Evolutionary conservation across 1,284 basidiomycete species (phyloP), one percentile per base, ranked within the genome.

Genomic region (Cutaneotrichosporon sp.): DNA sequence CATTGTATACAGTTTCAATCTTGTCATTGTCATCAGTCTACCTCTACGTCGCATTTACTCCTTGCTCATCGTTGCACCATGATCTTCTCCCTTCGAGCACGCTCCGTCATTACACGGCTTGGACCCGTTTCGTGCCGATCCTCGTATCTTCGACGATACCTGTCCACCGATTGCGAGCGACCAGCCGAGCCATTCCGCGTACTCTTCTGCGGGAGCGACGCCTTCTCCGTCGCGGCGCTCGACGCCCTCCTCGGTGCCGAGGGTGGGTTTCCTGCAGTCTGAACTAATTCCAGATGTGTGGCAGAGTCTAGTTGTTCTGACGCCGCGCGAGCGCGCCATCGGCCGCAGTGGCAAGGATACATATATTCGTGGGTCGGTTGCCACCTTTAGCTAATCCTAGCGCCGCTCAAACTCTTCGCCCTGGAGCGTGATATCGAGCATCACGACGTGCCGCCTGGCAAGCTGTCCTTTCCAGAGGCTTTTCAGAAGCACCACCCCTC

Each of bases 401-500:
- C 70, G 5, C 65, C 71, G 8, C 61, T 75, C 26, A 56, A 64
- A 40, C 52, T 60, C n/a, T 69, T 66, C 40, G 73, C 74, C 5
- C 30, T 59, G 14, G 63, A 69, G 2, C 55, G 38, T 16, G 66
- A 62, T 8, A 46, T 76, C 11, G 42, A 63, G 30, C 62, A 67
- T 8, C 36, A 62, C 56, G 26, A 56, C 11, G 59, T 75, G 34
- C 63, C 66, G 31, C 8, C 26, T 14, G 57, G 58, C n/a, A 71
- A 73, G 3, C 72, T 76, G 56, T n/a, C 36, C 31, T 58, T 64
- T 62, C 67, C 32, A 56, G 61, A 9, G 42, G 63, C 68, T 83
- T 87, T 87, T 72, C 65, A 73, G 10, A 60, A 68, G 21, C 81
- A 80, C 5, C 77, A 78, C n/a, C 67, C 75, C 0, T 76, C 84